Evolutionary conservation across 805 yeast species (phyloP).

Genomic region (Yamadazyma nakazawae): DNA sequence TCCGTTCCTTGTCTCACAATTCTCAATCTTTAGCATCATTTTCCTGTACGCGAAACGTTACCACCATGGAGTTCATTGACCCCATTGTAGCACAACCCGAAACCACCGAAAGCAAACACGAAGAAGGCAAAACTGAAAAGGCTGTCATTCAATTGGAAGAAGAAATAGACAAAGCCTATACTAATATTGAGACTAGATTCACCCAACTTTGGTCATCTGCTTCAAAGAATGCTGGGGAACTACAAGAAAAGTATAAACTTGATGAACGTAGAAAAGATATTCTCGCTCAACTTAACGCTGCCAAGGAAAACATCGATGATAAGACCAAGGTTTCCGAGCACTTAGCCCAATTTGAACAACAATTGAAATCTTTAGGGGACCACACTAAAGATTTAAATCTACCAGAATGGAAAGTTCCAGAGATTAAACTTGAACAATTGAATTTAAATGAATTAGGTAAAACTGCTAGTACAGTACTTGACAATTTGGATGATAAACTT

Average conservation of each 20-base stretch:
- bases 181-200: constrained; percentile 40
- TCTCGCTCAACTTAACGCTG: constrained; percentile 25
- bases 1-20: not conserved
- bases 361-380: constrained; percentile 23
- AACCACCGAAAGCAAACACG: constrained; percentile 5
- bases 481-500: constrained; percentile 64
- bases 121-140: constrained; percentile 47
- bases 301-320: constrained; percentile 23
- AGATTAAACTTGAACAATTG: constrained; percentile 19
- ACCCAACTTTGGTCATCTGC: constrained; percentile 32
- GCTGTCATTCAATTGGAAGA: constrained; percentile 49
- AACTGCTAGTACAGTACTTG: constrained; percentile 56
- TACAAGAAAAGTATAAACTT: constrained; percentile 27
- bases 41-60: constrained; percentile 1
- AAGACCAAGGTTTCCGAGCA: constrained; percentile 21
- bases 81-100: constrained; percentile 23
- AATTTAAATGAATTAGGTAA: constrained; percentile 4
- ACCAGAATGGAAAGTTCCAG: constrained; percentile 10
- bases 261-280: constrained; percentile 28
- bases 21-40: not conserved
- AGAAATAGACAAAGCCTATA: constrained; percentile 51
- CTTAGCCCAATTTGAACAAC: constrained; percentile 25
- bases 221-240: constrained; percentile 26
- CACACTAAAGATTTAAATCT: constrained; percentile 11
- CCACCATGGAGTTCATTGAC: constrained; percentile 32